Percentiles rank a stretch among this genome's conserved stretches.
Conservation (phyloP, 2,329 filamentous ascomycete species). For the Fusarium sp. region DNA sequence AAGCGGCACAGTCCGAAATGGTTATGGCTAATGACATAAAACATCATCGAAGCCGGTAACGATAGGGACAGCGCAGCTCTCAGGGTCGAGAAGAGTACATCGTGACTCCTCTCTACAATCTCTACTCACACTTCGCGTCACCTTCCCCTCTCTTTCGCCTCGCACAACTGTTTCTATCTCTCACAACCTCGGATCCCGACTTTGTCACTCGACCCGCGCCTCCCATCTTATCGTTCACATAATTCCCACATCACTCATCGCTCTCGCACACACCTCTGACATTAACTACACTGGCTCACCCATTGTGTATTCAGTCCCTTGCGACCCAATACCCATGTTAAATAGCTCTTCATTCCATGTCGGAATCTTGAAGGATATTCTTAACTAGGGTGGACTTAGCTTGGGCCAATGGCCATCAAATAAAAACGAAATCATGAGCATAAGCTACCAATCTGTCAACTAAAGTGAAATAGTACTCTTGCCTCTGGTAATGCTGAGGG, state of each 20-base stretch:
- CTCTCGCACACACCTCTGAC: conserved; percentile 44
- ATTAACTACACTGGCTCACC: conserved; percentile 37
- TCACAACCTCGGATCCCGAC: conserved; percentile 35
- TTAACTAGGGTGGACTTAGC: conserved; percentile 41
- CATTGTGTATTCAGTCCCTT: conserved; percentile 34
- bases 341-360: conserved; percentile 29
- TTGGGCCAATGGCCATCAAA: conserved; percentile 40
- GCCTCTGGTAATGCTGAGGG: background rate
- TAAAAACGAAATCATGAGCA: conserved; percentile 41
- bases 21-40: conserved; percentile 44
- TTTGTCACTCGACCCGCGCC: conserved; percentile 38
- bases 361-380: conserved; percentile 37
- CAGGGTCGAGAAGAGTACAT: conserved; percentile 46
- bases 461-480: background rate
- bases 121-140: conserved; percentile 44
- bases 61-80: conserved; percentile 35
- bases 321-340: conserved; percentile 25
- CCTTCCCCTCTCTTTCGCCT: conserved; percentile 39
- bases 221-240: conserved; percentile 42
- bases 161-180: conserved; percentile 41
- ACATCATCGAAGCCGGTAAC: conserved; percentile 34
- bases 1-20: conserved; percentile 36
- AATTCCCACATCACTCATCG: conserved; percentile 44
- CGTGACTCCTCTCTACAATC: conserved; percentile 45
- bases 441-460: background rate